These are phyloP conservation scores for Mycena metata DNA, from an alignment of 768 basidiomycete species.

Conservation along the genomic window DNA sequence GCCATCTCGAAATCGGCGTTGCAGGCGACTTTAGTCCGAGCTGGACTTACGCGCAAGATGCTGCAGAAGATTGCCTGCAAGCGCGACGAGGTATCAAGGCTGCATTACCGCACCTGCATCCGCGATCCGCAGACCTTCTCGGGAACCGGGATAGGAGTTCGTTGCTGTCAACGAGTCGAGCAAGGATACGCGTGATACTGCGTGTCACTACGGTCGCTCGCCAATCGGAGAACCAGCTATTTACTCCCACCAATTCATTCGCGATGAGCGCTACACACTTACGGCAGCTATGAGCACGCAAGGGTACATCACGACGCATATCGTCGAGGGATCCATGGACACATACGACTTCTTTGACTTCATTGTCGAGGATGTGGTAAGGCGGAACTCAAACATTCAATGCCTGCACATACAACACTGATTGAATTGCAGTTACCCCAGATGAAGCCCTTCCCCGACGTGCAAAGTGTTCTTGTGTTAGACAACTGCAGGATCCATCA, in stretches of 20 bases:
- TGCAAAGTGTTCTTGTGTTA: slow-evolving; percentile 22
- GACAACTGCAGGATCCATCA: slow-evolving; percentile 30
- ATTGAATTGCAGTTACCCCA: not conserved
- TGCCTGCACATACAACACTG: no score
- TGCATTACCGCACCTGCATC: slow-evolving; percentile 4
- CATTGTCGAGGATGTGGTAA: slow-evolving; percentile 7
- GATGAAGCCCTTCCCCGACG: slow-evolving; percentile 27
- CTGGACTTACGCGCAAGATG: slow-evolving; percentile 18
- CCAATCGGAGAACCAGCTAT: slow-evolving; percentile 4
- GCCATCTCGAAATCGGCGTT: slow-evolving; percentile 32
- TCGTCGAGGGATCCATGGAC: slow-evolving; percentile 1
- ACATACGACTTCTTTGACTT: slow-evolving; percentile 11
- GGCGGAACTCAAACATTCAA: no score
- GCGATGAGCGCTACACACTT: slow-evolving; percentile 14
- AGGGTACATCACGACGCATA: slow-evolving; percentile 1
- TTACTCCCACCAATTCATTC: not conserved
- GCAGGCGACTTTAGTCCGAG: slow-evolving; percentile 31
- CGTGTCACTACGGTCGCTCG: slow-evolving; percentile 8
- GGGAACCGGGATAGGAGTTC: slow-evolving; percentile 28
- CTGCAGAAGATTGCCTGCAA: slow-evolving; percentile 39
- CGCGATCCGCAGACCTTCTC: slow-evolving; percentile 18
- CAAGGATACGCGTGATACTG: slow-evolving; percentile 27
- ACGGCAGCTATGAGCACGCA: slow-evolving; percentile 10
- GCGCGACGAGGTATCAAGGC: slow-evolving; percentile 23
- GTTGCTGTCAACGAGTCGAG: slow-evolving; percentile 33